Evolutionary conservation across 2,329 filamentous ascomycete species (phyloP), one percentile per base, ranked within the genome.

Genomic region (Hymenoscyphus scutula): DNA sequence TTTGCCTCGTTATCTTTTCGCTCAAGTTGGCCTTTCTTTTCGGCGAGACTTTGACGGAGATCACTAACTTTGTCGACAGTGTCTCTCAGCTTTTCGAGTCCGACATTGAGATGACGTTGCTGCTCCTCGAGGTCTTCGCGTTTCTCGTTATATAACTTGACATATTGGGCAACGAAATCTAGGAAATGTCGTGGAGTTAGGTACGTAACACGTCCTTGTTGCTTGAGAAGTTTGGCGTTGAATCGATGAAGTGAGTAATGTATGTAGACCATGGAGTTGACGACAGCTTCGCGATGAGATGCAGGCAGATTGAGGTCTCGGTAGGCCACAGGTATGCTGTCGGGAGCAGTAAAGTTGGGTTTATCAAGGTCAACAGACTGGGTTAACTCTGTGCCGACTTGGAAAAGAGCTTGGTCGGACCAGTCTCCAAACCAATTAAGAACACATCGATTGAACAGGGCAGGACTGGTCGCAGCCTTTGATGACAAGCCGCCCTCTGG

Each of bases 361-460:
- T 92, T 89, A 74, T 99, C 95, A 60, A 99, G 83, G 74, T 99
- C 95, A 63, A 99, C 88, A n/a, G 92, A 94, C 68, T 96, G 90
- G 0, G 96, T 99, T 62, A 99, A 86, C 77, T 99, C 95, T 66
- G 91, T 92, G 27, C 91, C 93, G 66, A 99, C 96, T 77, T 99
- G 96, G 87, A 96, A 99, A 23, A 99, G 84, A 41, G 95, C 96
- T 79, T 99, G 95, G 76, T 99, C 95, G 59, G 95, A 99, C 95
- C 95, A 99, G 78, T 99, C 95, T 68, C 95, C 95, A 75, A 99
- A 97, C 95, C 95, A 99, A 79, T 99, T 99, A 70, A 99, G 88
- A 56, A 99, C 95, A 74, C 95, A 99, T 83, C 95, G 89, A 81
- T 99, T 99, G 89, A 99, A 99, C 73, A 99, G 79, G 48, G 95